Conservation (phyloP, 2,329 filamentous ascomycete genomes). For the Cercospora sp. region DNA sequence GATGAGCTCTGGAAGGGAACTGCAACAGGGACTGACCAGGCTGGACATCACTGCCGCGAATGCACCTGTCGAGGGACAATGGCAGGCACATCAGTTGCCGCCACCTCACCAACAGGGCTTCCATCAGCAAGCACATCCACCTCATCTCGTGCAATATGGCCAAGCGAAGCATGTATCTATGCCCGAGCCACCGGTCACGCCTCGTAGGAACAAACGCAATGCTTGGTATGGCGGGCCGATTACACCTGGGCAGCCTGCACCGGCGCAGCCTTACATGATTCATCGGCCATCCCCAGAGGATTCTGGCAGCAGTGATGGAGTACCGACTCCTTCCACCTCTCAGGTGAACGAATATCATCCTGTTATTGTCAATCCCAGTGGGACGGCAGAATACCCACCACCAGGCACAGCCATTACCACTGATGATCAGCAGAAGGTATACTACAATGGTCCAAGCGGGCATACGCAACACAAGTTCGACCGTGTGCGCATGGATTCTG, state of each 20-base stretch:
- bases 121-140: conserved; percentile 21
- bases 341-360: conserved; percentile 54
- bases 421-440: conserved; percentile 44
- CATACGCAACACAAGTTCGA: conserved; percentile 31
- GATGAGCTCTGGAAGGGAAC: conserved; percentile 48
- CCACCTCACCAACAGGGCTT: conserved; percentile 25
- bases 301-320: conserved; percentile 56
- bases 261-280: conserved; percentile 20
- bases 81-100: conserved; percentile 29
- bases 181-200: conserved; percentile 49
- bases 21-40: conserved; percentile 66
- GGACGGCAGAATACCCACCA: conserved; percentile 48
- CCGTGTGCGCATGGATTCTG: conserved; percentile 37
- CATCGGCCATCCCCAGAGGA: conserved; percentile 58
- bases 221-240: conserved; percentile 68
- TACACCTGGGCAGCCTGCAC: conserved; percentile 23
- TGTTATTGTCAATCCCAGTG: conserved; percentile 54
- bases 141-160: conserved; percentile 34
- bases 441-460: conserved; percentile 15
- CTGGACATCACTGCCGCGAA: conserved; percentile 61
- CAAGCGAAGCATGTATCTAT: conserved; percentile 40
- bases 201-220: conserved; percentile 64
- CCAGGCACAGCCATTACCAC: conserved; percentile 37
- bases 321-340: conserved; percentile 54
- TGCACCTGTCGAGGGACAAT: conserved; percentile 36